Percentiles rank a stretch among this genome's conserved stretches.
phyloP scores from a whole-genome alignment of 139 green algal genomes.

The Chlorella ohadii region DNA sequence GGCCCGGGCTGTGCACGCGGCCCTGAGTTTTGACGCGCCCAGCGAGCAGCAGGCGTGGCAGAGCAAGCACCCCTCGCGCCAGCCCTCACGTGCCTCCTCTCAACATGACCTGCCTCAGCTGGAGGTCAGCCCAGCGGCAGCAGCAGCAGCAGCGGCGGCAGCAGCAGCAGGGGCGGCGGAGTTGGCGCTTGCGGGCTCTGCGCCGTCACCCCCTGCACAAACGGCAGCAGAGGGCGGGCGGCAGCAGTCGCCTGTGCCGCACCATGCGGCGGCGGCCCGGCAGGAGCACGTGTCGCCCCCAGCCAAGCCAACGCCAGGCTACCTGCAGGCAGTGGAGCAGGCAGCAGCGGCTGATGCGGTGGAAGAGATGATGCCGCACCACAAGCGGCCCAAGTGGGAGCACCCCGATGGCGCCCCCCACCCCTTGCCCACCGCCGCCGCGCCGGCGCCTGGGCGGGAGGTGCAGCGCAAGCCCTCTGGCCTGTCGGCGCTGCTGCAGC shows the following conservation, averaged over 20 bases:
- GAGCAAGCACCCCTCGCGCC: slow-evolving; percentile 15
- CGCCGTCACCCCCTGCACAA: background rate
- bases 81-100: background rate
- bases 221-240: too few relatives aligned
- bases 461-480: background rate
- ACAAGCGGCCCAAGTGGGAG: slow-evolving; percentile 26
- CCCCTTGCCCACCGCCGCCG: background rate
- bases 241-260: too few relatives aligned
- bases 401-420: background rate
- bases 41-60: slow-evolving; percentile 14
- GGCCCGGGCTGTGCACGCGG: slow-evolving; percentile 1
- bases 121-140: background rate
- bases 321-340: background rate
- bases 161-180: background rate
- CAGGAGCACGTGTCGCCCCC: too few relatives aligned
- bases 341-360: slow-evolving; percentile 2
- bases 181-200: background rate
- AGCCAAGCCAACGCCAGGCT: too few relatives aligned
- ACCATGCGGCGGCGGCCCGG: too few relatives aligned
- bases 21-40: background rate
- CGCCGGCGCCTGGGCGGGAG: too few relatives aligned
- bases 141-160: slow-evolving; percentile 4
- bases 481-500: background rate
- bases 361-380: background rate
- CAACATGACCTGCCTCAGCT: background rate